Percentiles rank a stretch among this genome's conserved stretches.
Evolutionary conservation across 2,329 filamentous ascomycete genomes (phyloP).

Genomic region (Xylaria sp.): DNA sequence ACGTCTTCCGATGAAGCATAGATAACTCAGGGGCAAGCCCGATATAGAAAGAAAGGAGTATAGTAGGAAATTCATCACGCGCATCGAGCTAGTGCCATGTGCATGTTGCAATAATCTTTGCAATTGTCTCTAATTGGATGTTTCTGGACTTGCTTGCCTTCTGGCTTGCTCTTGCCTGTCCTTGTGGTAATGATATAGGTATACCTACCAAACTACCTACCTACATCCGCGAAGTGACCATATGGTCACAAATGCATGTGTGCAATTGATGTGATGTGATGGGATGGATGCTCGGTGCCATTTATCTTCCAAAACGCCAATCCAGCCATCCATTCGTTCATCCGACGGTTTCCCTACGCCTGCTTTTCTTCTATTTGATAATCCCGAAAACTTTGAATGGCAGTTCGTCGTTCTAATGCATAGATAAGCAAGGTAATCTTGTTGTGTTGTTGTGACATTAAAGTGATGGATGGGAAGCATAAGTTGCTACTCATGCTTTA

Average conservation of each 20-base stretch:
- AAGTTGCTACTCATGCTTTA: not conserved
- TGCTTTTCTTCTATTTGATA: no score
- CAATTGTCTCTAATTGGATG: not conserved
- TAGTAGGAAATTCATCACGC: not conserved
- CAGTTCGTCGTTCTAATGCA: conserved; percentile 1
- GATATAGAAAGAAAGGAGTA: not conserved
- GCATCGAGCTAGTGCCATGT: not conserved
- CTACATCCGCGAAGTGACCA: not conserved
- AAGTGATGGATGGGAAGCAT: not conserved
- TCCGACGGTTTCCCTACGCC: not conserved
- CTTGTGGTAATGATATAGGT: not conserved
- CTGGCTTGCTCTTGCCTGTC: conserved; percentile 7
- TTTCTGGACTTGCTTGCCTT: conserved; percentile 9
- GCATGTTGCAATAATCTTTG: not conserved
- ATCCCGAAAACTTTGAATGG: no score
- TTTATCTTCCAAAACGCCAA: conserved; percentile 26
- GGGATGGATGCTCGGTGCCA: not conserved
- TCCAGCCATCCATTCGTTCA: not conserved
- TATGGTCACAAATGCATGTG: not conserved
- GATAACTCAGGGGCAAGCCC: no score
- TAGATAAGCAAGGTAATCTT: not conserved
- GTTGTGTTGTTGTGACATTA: not conserved
- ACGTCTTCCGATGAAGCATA: not conserved
- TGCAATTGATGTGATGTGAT: not conserved
- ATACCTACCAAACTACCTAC: not conserved